Percentiles rank a stretch among this genome's conserved stretches.
These are phyloP conservation scores for Mollisia scopiformis DNA, from an alignment of 2,329 filamentous ascomycete genomes.

Conservation along the genomic window DNA sequence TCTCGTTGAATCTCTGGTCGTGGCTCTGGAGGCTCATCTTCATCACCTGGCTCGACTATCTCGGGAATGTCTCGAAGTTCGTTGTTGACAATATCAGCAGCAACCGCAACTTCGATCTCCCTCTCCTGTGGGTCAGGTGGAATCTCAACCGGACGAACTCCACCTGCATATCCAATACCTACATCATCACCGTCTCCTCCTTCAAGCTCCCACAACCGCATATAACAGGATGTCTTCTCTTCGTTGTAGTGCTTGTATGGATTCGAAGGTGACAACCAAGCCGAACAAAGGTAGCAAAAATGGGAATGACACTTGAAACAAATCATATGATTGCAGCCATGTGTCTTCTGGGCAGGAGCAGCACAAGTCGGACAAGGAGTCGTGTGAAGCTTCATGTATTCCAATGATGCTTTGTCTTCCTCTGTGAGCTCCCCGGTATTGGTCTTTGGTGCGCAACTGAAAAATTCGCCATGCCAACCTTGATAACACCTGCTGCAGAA, in stretches of 20 bases:
- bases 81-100: conserved; percentile 8
- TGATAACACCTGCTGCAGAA: conserved; percentile 75
- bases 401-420: conserved; percentile 84
- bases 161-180: conserved; percentile 31
- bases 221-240: conserved; percentile 71
- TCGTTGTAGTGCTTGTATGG: conserved; percentile 90
- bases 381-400: conserved; percentile 81
- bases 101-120: background rate
- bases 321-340: conserved; percentile 97
- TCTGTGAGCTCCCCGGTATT: conserved; percentile 72
- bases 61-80: conserved; percentile 13
- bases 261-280: conserved; percentile 81
- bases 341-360: conserved; percentile 83
- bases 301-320: conserved; percentile 89
- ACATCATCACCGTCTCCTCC: conserved; percentile 66
- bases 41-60: conserved; percentile 17
- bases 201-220: conserved; percentile 88
- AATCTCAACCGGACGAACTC: conserved; percentile 9
- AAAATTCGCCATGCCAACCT: conserved; percentile 92
- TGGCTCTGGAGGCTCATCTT: conserved; percentile 10
- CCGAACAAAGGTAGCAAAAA: conserved; percentile 92
- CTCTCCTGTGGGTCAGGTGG: conserved; percentile 15
- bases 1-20: conserved; percentile 31
- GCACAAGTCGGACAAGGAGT: conserved; percentile 88
- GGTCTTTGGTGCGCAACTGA: conserved; percentile 67